phyloP scores from a whole-genome alignment of 495 filamentous ascomycete genomes.

The Aspergillus asperescens region DNA sequence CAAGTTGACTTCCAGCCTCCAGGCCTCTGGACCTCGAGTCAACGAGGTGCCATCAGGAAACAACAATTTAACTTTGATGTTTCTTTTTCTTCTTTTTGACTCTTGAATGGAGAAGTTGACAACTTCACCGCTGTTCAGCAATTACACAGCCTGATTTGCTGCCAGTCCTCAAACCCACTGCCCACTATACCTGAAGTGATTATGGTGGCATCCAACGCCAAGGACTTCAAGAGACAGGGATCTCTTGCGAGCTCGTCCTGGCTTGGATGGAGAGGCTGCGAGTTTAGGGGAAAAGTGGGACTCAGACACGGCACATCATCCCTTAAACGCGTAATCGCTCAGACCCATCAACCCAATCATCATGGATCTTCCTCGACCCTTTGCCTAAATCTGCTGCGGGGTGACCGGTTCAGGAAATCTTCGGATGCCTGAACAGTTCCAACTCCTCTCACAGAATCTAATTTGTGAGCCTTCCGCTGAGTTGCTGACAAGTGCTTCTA shows the following conservation, averaged over 20 bases:
- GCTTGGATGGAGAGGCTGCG: slow-evolving; percentile 18
- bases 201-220: slow-evolving; percentile 2
- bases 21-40: too few relatives aligned
- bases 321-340: slow-evolving; percentile 25
- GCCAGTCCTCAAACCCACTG: slow-evolving; percentile 5
- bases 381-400: slow-evolving; percentile 21
- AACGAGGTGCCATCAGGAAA: neutral
- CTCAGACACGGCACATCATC: slow-evolving; percentile 26
- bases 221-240: slow-evolving; percentile 16
- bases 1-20: too few relatives aligned
- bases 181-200: slow-evolving; percentile 1
- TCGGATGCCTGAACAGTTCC: slow-evolving; percentile 6
- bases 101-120: neutral
- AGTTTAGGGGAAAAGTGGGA: slow-evolving; percentile 12
- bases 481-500: neutral
- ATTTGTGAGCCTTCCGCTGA: neutral
- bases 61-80: neutral
- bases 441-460: neutral
- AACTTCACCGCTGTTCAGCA: slow-evolving; percentile 20
- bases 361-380: neutral
- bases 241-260: slow-evolving; percentile 20
- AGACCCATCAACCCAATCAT: slow-evolving; percentile 13
- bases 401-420: slow-evolving; percentile 19
- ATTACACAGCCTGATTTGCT: slow-evolving; percentile 10
- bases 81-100: neutral